Base-by-base conservation (phyloP, 306 rosid genomes). In the Dryas alaskensis region DNA sequence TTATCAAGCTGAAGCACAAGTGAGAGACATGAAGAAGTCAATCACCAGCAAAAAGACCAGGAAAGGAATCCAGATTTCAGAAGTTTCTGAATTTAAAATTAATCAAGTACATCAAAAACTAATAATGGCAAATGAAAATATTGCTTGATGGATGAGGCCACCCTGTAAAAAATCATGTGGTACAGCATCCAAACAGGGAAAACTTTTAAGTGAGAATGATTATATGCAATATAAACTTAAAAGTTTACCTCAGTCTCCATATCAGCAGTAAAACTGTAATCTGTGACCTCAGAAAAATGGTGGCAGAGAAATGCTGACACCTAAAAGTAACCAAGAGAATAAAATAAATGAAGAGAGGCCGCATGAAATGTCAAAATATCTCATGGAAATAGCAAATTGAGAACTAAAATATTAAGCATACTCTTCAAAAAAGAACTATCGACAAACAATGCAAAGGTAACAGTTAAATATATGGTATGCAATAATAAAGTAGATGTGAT, bases 201-300 rank as follows among this genome's bases (percentile, higher is more conserved):
- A 62, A 61, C 63, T 12, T 12, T 37, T 11, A 44, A 53, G 25
- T 14, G 25, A 45, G 8, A 44, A 4, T 19, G 14, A 46, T 45
- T 22, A 66, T 51, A 47, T 16, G 42, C 62, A 39, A n/a, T n/a
- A 74, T 50, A 52, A 45, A 39, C 10, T 17, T 12, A 46, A 39
- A 27, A 55, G 8, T 58, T 76, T 85, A 92, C 99, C 99, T 92
- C 99, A 40, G 85, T 86, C 85, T 95, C 99, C 99, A 95, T 95
- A 84, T 95, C 99, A 1, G 99, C 99, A 44, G 98, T 92, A 80
- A 95, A 95, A 85, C 92, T 85, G 73, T 92, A 92, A 81, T 95
- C 97, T 6, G 93, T 92, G 82, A 95, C 96, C 87, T 92, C 97
- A 5, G 98, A 86, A 75, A 95, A 95, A 88, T 92, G 90, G 81